Evolutionary conservation across 2,329 filamentous ascomycete species (phyloP).

Genomic region (Sporothrix phasma): DNA sequence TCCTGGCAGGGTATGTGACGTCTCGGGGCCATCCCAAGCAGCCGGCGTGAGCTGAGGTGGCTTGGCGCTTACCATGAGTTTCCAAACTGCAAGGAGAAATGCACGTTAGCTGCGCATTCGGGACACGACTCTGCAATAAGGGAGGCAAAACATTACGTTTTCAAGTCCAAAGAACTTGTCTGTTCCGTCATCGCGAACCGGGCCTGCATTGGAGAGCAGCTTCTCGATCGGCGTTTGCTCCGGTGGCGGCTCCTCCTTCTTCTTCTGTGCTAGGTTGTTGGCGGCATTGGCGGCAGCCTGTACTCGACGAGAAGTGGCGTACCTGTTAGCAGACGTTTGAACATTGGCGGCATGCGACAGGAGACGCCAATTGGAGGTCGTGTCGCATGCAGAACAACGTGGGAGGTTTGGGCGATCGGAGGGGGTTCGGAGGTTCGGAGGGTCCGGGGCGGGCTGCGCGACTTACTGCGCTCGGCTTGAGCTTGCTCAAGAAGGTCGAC

Average conservation of each 20-base stretch:
- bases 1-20: too few relatives aligned
- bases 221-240: constrained; percentile 56
- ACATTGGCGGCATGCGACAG: neutral
- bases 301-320: neutral
- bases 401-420: neutral
- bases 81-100: constrained; percentile 57
- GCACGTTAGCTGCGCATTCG: constrained; percentile 27
- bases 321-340: neutral
- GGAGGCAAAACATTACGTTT: constrained; percentile 59
- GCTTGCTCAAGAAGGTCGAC: constrained; percentile 50
- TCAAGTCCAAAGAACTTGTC: constrained; percentile 98
- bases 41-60: neutral
- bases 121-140: neutral
- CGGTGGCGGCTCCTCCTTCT: constrained; percentile 47
- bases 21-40: too few relatives aligned
- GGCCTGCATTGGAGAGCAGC: constrained; percentile 72
- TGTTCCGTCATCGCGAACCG: constrained; percentile 75
- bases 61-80: constrained; percentile 72
- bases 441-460: constrained; percentile 3
- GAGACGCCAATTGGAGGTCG: neutral
- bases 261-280: constrained; percentile 33
- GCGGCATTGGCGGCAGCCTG: constrained; percentile 37
- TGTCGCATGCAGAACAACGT: neutral
- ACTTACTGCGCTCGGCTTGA: constrained; percentile 48
- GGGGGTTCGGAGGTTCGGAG: neutral